Evolutionary conservation across 2,329 filamentous ascomycete genomes (phyloP).

Genomic region (Microcyclospora tardicrescens): DNA sequence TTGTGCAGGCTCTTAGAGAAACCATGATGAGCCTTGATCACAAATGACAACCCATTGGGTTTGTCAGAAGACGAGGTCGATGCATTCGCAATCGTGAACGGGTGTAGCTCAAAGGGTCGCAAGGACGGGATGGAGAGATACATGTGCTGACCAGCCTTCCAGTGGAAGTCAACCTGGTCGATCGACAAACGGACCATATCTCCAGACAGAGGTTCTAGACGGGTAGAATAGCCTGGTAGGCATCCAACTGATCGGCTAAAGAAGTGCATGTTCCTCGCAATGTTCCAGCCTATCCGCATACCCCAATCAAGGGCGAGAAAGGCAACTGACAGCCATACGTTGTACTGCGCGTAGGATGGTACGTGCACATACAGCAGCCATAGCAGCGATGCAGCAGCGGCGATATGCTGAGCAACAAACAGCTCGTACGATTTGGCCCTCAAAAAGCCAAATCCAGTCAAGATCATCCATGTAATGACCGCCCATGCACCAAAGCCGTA

Average conservation of each 20-base stretch:
- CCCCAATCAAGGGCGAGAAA: slow-evolving; percentile 21
- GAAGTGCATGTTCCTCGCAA: slow-evolving; percentile 16
- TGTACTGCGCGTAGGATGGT: slow-evolving; percentile 21
- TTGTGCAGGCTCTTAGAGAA: slow-evolving; percentile 16
- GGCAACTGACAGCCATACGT: slow-evolving; percentile 18
- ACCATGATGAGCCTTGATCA: slow-evolving; percentile 19
- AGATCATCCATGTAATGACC: slow-evolving; percentile 38
- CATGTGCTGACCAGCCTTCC: slow-evolving; percentile 51
- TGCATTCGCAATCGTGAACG: slow-evolving; percentile 43
- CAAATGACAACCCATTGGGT: slow-evolving; percentile 8
- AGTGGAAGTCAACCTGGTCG: slow-evolving; percentile 40
- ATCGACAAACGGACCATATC: slow-evolving; percentile 46
- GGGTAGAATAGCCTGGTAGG: slow-evolving; percentile 14
- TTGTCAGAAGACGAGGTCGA: slow-evolving; percentile 31
- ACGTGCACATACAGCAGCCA: slow-evolving; percentile 39
- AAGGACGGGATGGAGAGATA: slow-evolving; percentile 44
- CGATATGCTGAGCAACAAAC: slow-evolving; percentile 42
- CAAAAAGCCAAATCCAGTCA: slow-evolving; percentile 39
- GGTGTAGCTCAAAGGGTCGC: slow-evolving; percentile 48
- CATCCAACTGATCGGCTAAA: slow-evolving; percentile 2
- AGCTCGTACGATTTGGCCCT: slow-evolving; percentile 40
- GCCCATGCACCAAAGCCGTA: slow-evolving; percentile 41
- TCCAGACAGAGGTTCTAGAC: slow-evolving; percentile 34
- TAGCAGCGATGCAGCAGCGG: slow-evolving; percentile 37
- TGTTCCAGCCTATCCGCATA: slow-evolving; percentile 13